These are phyloP conservation scores for Cubamyces sp. DNA, from an alignment of 768 basidiomycete species.

Conservation along the genomic window DNA sequence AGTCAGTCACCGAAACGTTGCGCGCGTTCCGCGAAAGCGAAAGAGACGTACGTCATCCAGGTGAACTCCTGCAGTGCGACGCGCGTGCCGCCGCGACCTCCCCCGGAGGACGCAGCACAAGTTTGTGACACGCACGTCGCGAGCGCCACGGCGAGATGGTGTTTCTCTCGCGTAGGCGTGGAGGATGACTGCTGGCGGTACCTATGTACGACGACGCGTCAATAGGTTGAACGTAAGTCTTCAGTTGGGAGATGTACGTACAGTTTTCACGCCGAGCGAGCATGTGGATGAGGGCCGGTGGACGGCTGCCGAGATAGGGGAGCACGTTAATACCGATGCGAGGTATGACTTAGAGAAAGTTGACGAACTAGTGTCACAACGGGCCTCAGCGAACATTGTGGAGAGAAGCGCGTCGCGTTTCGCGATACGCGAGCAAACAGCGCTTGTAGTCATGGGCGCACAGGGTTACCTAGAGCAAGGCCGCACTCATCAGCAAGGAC, in stretches of 20 bases:
- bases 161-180: not conserved
- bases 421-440: too few species aligned
- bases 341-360: not conserved
- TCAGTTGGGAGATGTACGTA: not conserved
- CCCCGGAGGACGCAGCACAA: not conserved
- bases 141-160: conserved; percentile 1
- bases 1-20: too few species aligned
- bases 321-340: too few species aligned
- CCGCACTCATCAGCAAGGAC: too few species aligned
- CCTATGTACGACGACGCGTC: not conserved
- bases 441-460: too few species aligned
- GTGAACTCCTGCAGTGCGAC: conserved; percentile 2
- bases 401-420: too few species aligned
- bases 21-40: too few species aligned
- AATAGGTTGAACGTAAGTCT: too few species aligned
- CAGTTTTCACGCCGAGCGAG: conserved; percentile 3
- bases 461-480: too few species aligned
- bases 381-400: too few species aligned
- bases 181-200: conserved; percentile 1
- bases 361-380: too few species aligned
- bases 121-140: not conserved
- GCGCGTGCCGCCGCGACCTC: not conserved
- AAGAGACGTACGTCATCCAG: not conserved
- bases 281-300: not conserved
- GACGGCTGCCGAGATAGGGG: not conserved